Evolutionary conservation across 257 asterid genomes (phyloP).

Genomic region (Thymus quinquecostatus): DNA sequence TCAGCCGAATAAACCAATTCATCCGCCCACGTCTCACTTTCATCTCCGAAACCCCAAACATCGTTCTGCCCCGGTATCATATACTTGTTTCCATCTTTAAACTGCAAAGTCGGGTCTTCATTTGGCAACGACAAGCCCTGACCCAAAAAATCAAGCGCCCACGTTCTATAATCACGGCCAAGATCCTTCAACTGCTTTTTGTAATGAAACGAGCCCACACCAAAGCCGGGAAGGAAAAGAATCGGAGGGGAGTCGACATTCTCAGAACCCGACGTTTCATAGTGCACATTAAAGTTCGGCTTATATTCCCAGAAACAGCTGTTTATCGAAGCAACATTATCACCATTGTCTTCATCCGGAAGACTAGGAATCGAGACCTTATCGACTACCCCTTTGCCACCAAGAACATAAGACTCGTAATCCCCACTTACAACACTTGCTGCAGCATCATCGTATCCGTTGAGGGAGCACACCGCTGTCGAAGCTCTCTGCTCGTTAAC

Average conservation of each 20-base stretch:
- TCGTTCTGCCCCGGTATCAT: slow-evolving; percentile 42
- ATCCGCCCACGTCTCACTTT: slow-evolving; percentile 83
- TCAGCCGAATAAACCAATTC: slow-evolving; percentile 84
- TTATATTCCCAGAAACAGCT: slow-evolving; percentile 87
- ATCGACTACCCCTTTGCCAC: slow-evolving; percentile 56
- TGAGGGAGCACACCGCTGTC: slow-evolving; percentile 37
- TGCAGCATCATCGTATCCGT: slow-evolving; percentile 40
- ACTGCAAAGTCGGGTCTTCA: slow-evolving; percentile 72
- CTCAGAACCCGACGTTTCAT: slow-evolving; percentile 73
- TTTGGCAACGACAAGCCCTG: slow-evolving; percentile 87
- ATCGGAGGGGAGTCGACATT: slow-evolving; percentile 74
- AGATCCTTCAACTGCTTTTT: slow-evolving; percentile 90
- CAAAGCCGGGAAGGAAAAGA: slow-evolving; percentile 95
- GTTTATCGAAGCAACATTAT: slow-evolving; percentile 54
- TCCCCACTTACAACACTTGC: slow-evolving; percentile 49
- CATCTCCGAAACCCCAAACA: slow-evolving; percentile 91
- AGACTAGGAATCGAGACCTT: slow-evolving; percentile 78
- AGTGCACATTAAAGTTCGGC: slow-evolving; percentile 78
- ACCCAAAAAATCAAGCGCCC: slow-evolving; percentile 89
- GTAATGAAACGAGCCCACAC: slow-evolving; percentile 95
- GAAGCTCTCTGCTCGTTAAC: slow-evolving; percentile 24
- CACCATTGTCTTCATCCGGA: slow-evolving; percentile 61
- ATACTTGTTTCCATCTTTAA: slow-evolving; percentile 34
- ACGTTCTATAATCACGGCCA: slow-evolving; percentile 76
- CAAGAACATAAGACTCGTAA: slow-evolving; percentile 47